Percentiles rank a stretch among this genome's conserved stretches.
These are phyloP conservation scores for Xylaria sp. DNA, from an alignment of 2,329 filamentous ascomycete genomes.

Conservation along the genomic window DNA sequence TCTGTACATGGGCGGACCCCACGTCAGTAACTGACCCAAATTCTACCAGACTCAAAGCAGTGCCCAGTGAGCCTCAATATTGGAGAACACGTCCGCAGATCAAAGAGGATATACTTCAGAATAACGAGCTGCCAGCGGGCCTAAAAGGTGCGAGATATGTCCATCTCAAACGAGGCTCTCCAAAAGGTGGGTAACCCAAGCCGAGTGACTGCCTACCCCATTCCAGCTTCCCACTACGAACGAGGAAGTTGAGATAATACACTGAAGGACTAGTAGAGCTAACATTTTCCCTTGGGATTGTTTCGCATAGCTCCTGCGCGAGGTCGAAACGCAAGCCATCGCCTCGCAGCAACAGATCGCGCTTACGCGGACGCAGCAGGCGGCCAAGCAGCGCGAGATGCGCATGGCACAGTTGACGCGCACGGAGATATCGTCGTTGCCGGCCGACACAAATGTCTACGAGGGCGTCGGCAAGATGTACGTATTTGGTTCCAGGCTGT, in stretches of 20 bases:
- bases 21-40: conserved; percentile 5
- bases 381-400: conserved; percentile 86
- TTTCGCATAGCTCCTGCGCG: conserved; percentile 78
- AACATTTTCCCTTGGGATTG: conserved; percentile 12
- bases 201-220: background rate
- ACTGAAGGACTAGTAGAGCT: conserved; percentile 16
- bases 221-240: background rate
- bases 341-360: conserved; percentile 92
- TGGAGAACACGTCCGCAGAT: background rate
- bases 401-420: conserved; percentile 89
- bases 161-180: conserved; percentile 91
- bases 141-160: conserved; percentile 67
- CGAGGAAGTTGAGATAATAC: background rate
- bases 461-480: conserved; percentile 98
- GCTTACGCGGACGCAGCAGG: conserved; percentile 85
- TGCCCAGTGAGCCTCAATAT: conserved; percentile 11
- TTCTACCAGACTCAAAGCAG: background rate
- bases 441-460: conserved; percentile 82
- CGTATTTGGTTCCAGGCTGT: conserved; percentile 49
- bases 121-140: background rate
- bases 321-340: conserved; percentile 91
- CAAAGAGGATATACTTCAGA: background rate
- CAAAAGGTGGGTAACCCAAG: conserved; percentile 77
- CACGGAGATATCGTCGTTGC: conserved; percentile 82
- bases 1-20: conserved; percentile 8